Evolutionary conservation across 1,284 basidiomycete species (phyloP), one percentile per base, ranked within the genome.

Genomic region (Cutaneotrichosporon cyanovorans): DNA sequence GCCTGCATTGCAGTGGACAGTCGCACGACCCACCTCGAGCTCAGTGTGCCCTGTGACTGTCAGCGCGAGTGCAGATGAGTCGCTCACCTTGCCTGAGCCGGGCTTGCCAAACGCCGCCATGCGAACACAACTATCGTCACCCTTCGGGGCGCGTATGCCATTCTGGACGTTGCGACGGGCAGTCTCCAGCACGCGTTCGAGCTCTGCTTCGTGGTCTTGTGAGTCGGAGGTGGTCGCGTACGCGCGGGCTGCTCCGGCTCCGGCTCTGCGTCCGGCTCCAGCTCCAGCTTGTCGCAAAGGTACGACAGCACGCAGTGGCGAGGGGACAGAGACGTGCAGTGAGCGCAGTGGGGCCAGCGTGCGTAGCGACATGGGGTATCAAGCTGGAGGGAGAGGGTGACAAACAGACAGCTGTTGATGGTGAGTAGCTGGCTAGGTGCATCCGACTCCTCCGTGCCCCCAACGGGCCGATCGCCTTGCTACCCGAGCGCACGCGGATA

Each of bases 91-190:
- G 16, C 66, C 66, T 40, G 60, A 59, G 2, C 68, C 72, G 9
- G 72, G 72, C 54, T 73, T 72, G 20, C 71, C 72, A 54, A 73
- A 72, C 38, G 72, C 57, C 48, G 72, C 48, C 61, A 73, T 66
- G 37, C 70, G 55, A 42, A 73, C 41, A 15, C 34, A 33, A 25
- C 46, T 34, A 31, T 41, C 42, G 14, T 37, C 22, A 30, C 42
- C 34, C 30, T n/a, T 28, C 7, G 47, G 47, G 10, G 42, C 42
- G n/a, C 20, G 23, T 28, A 30, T 31, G 33, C 38, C 42, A 1
- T 31, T 37, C 33, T 28, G 34, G 28, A 45, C 42, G 33, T 43
- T 44, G 18, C 37, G 32, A 15, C 23, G 28, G 8, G 45, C 38
- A 22, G 23, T 30, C 18, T 43, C 42, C 3, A 43, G 20, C 21